Conservation (phyloP, 352 stramenopile genomes). For the Globisporangium lucens region DNA sequence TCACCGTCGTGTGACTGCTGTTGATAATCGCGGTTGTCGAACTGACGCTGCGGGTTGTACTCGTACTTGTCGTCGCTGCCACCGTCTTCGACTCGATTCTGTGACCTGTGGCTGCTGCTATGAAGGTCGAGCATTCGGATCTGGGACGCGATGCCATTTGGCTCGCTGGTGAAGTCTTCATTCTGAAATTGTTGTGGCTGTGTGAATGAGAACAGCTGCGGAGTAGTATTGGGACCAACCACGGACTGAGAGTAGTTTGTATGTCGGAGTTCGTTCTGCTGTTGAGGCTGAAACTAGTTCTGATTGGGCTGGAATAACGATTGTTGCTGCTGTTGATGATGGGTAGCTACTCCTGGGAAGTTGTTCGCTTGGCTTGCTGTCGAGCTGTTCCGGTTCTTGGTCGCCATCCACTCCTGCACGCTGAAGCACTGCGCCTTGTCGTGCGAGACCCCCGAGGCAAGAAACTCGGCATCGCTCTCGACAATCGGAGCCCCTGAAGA, state of each 20-base stretch:
- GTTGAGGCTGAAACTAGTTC: background rate
- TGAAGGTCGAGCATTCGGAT: constrained; percentile 9
- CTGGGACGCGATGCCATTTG: constrained; percentile 5
- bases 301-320: constrained; percentile 1
- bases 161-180: background rate
- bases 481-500: constrained; percentile 21
- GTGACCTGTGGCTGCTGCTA: background rate
- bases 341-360: constrained; percentile 14
- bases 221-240: background rate
- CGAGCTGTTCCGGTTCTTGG: constrained; percentile 38
- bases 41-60: constrained; percentile 25
- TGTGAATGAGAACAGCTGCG: constrained; percentile 7
- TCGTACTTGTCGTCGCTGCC: constrained; percentile 19
- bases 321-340: background rate
- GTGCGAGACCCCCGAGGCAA: constrained; percentile 61
- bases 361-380: constrained; percentile 25
- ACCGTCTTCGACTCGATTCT: background rate
- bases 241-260: background rate
- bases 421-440: constrained; percentile 60
- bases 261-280: background rate
- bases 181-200: constrained; percentile 7
- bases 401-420: constrained; percentile 77
- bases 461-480: constrained; percentile 44
- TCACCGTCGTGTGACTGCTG: background rate
- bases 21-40: constrained; percentile 8